Base-by-base conservation (phyloP, 208 protist species). In the Endotrypanum monterogeii region DNA sequence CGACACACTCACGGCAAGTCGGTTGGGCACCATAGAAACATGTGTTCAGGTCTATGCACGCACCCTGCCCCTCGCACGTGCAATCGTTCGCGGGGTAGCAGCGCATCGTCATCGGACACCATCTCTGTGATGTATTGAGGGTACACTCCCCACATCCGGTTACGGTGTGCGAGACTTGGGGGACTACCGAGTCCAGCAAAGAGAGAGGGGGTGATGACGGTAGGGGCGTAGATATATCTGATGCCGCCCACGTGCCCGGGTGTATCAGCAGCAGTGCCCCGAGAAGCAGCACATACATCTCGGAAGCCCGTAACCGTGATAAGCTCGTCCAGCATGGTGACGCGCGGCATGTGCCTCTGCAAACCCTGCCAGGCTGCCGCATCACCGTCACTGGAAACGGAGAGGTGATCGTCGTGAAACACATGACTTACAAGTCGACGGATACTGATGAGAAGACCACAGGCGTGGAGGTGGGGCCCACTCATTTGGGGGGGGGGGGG, bases 71-170 rank as follows among this genome's bases (percentile, higher is more conserved):
- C 16, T 79, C 74, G 70, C 83, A 91, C n/a, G 57, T 78, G 65
- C 87, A 91, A 61, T 77, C 76, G 63, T 11, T 16, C 25, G 63
- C 58, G 7, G 69, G 46, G 48, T 89, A 73, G 68, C 87, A 91
- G 23, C 74, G 83, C 83, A 89, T 91, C 48, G 80, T 82, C n/a
- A 74, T 72, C 0, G 83, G 87, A 69, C 82, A 88, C 87, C 87
- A 91, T 12, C 51, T 48, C 67, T 77, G 67, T 7, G 69, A 70
- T 14, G 54, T 41, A 55, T 81, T 83, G 16, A 85, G 32, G n/a
- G 86, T 83, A 71, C 86, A 91, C 67, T 82, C 76, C n/a, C 80
- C 58, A 63, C 83, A 91, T 4, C 83, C 67, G 0, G 83, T 78
- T 39, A 86, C 50, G 5, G 76, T 74, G 78, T 69, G 73, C 28